A percentile compares a stretch with the other conserved stretches of the same genome.
Evolutionary conservation across 2,329 filamentous ascomycete species (phyloP).

Genomic region (Tolypocladium capitatum): DNA sequence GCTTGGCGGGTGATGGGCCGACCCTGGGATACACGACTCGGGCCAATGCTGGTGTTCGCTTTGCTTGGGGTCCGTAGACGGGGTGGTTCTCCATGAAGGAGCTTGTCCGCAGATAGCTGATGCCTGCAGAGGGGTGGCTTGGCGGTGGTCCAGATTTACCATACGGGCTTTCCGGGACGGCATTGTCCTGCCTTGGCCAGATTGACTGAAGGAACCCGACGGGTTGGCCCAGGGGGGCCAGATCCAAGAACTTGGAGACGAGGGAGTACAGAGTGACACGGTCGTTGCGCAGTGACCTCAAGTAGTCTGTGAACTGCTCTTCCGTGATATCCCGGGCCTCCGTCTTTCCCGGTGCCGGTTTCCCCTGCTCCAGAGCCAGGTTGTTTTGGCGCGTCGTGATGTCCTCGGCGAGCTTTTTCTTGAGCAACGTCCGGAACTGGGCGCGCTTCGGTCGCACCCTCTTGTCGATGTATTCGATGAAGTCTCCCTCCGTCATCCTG

Average conservation of each 20-base stretch:
- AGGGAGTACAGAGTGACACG: conserved; percentile 36
- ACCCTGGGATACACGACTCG: conserved; percentile 35
- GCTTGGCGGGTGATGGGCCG: conserved; percentile 21
- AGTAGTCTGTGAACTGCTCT: conserved; percentile 35
- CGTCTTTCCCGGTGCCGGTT: conserved; percentile 14
- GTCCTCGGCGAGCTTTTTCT: conserved; percentile 31
- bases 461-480: conserved; percentile 40
- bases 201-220: conserved; percentile 14
- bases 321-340: conserved; percentile 30
- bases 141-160: conserved; percentile 41
- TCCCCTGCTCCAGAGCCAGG: conserved; percentile 25
- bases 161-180: conserved; percentile 28
- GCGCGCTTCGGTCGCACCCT: conserved; percentile 37
- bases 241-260: conserved; percentile 48
- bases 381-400: conserved; percentile 24
- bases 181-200: conserved; percentile 11
- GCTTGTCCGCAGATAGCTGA: conserved; percentile 46
- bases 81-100: conserved; percentile 46
- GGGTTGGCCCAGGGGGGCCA: conserved; percentile 35
- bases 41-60: conserved; percentile 33
- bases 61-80: conserved; percentile 43
- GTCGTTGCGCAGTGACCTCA: conserved; percentile 39
- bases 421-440: conserved; percentile 43
- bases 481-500: conserved; percentile 46
- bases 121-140: conserved; percentile 48